phyloP scores from a whole-genome alignment of 768 basidiomycete genomes.

The Podaxis mareebaensis region DNA sequence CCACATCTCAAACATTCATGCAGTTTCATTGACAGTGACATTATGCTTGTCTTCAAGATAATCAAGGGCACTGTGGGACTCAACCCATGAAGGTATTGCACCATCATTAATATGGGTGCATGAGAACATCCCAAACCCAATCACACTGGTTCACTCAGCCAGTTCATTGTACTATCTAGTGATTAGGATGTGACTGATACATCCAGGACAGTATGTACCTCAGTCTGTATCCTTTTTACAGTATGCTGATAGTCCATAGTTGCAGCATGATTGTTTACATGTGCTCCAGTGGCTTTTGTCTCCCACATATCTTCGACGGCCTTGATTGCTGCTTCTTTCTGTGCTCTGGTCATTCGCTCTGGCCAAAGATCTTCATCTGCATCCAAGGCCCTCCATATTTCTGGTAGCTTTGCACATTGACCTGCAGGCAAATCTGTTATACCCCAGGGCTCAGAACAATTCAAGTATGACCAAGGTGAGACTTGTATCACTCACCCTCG shows the following conservation, averaged over 20 bases:
- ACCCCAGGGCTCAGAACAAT: too few species aligned
- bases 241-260: neutral
- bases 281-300: neutral
- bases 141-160: neutral
- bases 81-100: neutral
- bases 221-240: neutral
- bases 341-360: neutral
- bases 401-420: neutral
- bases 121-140: neutral
- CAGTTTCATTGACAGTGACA: neutral
- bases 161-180: neutral
- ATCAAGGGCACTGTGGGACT: neutral
- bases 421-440: neutral
- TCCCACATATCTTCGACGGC: neutral
- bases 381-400: neutral
- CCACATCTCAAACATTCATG: neutral
- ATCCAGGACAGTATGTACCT: neutral
- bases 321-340: neutral
- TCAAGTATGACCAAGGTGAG: neutral
- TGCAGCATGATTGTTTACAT: neutral
- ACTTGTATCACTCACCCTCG: neutral
- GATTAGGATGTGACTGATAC: neutral
- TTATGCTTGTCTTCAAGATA: neutral
- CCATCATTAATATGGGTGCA: neutral
- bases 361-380: neutral